Evolutionary conservation across 2,329 filamentous ascomycete species (phyloP), one percentile per base, ranked within the genome.

Genomic region (Claviceps cyperi): DNA sequence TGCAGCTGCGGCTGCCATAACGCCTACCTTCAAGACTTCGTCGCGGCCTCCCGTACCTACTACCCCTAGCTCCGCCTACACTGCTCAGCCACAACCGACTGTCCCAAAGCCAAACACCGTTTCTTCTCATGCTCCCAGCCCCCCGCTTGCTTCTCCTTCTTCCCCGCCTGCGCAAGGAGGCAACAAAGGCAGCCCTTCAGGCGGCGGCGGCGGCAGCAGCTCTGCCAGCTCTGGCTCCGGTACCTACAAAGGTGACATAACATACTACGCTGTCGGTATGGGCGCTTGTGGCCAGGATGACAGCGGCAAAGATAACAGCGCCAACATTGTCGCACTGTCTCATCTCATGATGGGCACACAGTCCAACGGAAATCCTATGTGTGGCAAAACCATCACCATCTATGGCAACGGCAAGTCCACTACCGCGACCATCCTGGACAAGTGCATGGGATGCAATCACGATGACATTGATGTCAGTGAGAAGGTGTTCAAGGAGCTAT

Each of bases 311-410:
- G 79, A 82, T 59, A 50, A 61, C 22, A 64, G 60, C 4, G 71
- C 80, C 19, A 71, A 77, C 62, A 79, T 88, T 52, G 78, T 92
- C 51, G 87, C 87, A 52, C 71, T 94, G 49, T 78, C 83, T 19
- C 58, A 72, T 41, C 67, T 59, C 4, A 67, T 86, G 60, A 87
- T 90, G 79, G 81, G 78, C 52, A 54, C 61, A 0, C 60, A 63
- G 50, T 81, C 81, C 59, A 87, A 86, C 69, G 69, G 65, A 57
- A 86, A 89, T 72, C 75, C 78, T 46, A 76, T 79, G 63, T 92
- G 87, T 66, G 81, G 80, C 63, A 76, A 80, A 69, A 78, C 68
- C 46, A 76, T 90, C 60, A 80, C 74, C 56, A 78, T 89, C 68
- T 68, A 59, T 40, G 71, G 70, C 62, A 71, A 74, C 47, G 84